Percentiles rank a stretch among this genome's conserved stretches.
Conservation (phyloP, 2,329 filamentous ascomycete genomes). For the Colletotrichum sublineola region DNA sequence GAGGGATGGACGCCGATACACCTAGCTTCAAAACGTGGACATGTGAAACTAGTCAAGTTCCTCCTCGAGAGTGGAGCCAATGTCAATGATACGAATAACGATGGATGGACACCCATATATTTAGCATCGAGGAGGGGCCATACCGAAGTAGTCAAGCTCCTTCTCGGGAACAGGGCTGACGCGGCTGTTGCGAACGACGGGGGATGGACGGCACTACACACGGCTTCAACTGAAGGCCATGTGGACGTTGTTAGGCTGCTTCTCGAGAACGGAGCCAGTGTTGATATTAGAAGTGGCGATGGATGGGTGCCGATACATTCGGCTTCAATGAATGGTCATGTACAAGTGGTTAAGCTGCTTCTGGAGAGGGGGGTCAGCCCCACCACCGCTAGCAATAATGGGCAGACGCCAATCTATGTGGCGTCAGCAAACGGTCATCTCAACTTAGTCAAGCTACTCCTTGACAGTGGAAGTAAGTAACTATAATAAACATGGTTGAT, state of each 20-base stretch:
- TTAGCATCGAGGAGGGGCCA: neutral
- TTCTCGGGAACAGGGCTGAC: neutral
- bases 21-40: constrained; percentile 11
- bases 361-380: neutral
- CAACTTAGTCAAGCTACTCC: too few relatives aligned
- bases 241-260: too few relatives aligned
- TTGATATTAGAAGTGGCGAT: too few relatives aligned
- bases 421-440: too few relatives aligned
- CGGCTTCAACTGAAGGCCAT: too few relatives aligned
- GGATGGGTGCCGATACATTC: too few relatives aligned
- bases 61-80: neutral
- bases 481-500: too few relatives aligned
- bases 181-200: neutral
- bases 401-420: too few relatives aligned
- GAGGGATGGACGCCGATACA: too few relatives aligned
- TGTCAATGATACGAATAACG: neutral
- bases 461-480: too few relatives aligned
- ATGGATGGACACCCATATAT: neutral
- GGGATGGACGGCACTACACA: neutral
- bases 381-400: neutral
- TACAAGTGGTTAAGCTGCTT: neutral
- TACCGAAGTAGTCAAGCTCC: neutral
- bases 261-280: too few relatives aligned
- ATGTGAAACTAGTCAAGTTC: constrained; percentile 28
- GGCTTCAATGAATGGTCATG: neutral